A percentile compares a stretch with the other conserved stretches of the same genome.
Evolutionary conservation across 371 early-diverging fungal species (phyloP).

Genomic region (Fennellomyces sp.): DNA sequence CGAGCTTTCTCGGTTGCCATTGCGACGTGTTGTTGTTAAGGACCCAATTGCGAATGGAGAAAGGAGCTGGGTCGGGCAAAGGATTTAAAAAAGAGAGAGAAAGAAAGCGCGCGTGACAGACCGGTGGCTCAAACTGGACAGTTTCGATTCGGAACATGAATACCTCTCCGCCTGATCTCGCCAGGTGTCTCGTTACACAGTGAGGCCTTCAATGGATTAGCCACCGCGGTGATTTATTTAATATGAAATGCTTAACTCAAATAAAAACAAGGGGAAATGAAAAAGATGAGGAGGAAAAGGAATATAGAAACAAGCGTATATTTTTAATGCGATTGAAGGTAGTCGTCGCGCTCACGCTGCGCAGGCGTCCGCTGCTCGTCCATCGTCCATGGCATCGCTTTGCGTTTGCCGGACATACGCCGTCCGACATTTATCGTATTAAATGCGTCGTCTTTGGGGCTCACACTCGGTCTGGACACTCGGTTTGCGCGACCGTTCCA

Average conservation of each 20-base stretch:
- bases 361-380: constrained; percentile 25
- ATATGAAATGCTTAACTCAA: too few species aligned
- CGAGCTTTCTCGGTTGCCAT: constrained; percentile 15
- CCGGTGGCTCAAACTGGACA: too few species aligned
- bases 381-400: constrained; percentile 15
- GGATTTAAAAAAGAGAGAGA: too few species aligned
- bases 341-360: constrained; percentile 32
- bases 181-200: too few species aligned
- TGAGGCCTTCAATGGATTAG: too few species aligned
- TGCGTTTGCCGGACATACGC: constrained; percentile 3
- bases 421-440: constrained; percentile 12
- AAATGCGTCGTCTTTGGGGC: not conserved
- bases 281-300: not conserved
- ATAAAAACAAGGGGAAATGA: not conserved
- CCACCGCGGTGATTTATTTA: too few species aligned
- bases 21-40: too few species aligned
- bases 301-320: not conserved
- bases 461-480: constrained; percentile 2
- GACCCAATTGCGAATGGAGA: too few species aligned
- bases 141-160: too few species aligned
- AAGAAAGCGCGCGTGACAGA: too few species aligned
- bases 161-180: too few species aligned
- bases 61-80: too few species aligned
- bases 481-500: constrained; percentile 16
- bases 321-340: constrained; percentile 15